Base-by-base conservation (phyloP, 306 rosid species). In the Biancaea sappan region DNA sequence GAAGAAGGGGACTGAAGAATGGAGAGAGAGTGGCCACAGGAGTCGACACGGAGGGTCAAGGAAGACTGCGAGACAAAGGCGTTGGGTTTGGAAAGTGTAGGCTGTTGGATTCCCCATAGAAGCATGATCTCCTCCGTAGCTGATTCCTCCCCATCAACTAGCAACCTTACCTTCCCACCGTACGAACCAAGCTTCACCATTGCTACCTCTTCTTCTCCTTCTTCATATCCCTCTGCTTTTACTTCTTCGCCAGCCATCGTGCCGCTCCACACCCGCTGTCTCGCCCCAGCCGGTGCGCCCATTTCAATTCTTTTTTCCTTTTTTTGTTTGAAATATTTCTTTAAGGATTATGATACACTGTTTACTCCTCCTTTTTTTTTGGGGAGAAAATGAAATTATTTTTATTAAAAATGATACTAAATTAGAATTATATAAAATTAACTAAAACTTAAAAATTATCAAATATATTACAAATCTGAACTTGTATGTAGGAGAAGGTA, bases 1-100 rank as follows among this genome's bases (percentile, higher is more conserved):
- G 96, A 92, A 57, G 96, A 92, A 88, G 97, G 97, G 73, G 97
- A 88, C 79, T 92, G 97, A 53, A 85, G 78, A 81, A 92, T 86
- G 67, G 92, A 82, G 88, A 92, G 93, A 76, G 96, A 77, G 47
- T 85, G 93, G 66, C 97, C 97, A 32, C 97, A 92, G 31, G 92
- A 79, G 60, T 90, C 93, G 26, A 92, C 85, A 28, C 75, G 35
- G 51, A 89, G 93, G 28, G 77, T 81, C 73, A 89, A 84, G 47
- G 93, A 88, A 78, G 96, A 76, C 11, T 92, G 97, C 67, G 93
- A 74, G 14, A 92, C 93, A 66, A 92, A 88, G 32, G 92, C 81
- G 78, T 92, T 92, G 66, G 89, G 96, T 87, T 80, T 84, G 72
- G 93, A 82, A 51, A 82, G 86, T 1, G 92, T 86, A 0, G 97